Conservation (phyloP, 2,329 filamentous ascomycete genomes). For the Fusarium solani-melongenae region DNA sequence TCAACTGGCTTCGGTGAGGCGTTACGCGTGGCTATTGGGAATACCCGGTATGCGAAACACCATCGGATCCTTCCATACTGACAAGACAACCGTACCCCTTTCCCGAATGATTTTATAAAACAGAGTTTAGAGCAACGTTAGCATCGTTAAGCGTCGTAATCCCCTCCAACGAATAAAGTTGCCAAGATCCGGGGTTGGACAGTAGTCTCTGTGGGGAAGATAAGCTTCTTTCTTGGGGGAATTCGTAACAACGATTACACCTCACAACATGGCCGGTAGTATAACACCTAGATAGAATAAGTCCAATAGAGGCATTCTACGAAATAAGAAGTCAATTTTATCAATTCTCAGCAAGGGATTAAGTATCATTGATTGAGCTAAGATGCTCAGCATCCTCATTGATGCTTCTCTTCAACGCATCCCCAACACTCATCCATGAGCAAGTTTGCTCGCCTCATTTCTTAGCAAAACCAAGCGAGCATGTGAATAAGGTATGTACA, state of each 20-base stretch:
- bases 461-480: neutral
- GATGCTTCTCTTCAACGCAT: neutral
- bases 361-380: neutral
- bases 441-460: neutral
- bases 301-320: neutral
- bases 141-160: neutral
- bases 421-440: neutral
- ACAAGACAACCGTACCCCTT: neutral
- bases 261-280: neutral
- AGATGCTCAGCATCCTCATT: neutral
- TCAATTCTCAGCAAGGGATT: neutral
- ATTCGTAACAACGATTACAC: neutral
- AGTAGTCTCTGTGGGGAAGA: neutral
- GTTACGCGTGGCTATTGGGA: neutral
- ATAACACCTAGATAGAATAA: neutral
- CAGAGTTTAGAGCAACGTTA: neutral
- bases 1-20: neutral
- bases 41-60: neutral
- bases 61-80: neutral
- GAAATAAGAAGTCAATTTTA: too few species aligned
- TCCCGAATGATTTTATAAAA: neutral
- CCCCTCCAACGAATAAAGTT: neutral
- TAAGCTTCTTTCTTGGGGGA: neutral
- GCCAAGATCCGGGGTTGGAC: slow-evolving; percentile 7
- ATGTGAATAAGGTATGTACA: neutral